Percentiles rank a stretch among this genome's conserved stretches.
phyloP scores from a whole-genome alignment of 169 alveolate genomes.

The Cryptosporidium baileyi region DNA sequence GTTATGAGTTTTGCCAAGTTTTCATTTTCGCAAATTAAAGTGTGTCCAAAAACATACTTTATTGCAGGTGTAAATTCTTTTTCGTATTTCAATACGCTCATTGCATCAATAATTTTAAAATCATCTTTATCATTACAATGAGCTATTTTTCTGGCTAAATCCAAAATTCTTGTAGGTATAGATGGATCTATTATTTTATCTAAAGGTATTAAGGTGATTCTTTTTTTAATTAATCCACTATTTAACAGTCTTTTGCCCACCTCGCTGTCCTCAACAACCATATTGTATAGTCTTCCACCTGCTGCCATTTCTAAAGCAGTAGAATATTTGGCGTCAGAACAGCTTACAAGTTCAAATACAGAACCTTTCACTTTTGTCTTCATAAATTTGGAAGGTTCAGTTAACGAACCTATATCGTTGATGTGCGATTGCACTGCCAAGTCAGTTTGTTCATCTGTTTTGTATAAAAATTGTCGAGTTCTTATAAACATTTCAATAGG shows the following conservation, averaged over 20 bases:
- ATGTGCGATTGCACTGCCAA: constrained; percentile 48
- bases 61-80: constrained; percentile 77
- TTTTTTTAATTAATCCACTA: constrained; percentile 56
- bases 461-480: constrained; percentile 30
- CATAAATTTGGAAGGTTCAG: not conserved
- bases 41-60: constrained; percentile 80
- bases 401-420: not conserved
- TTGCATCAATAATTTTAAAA: constrained; percentile 70
- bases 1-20: constrained; percentile 79
- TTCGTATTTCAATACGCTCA: constrained; percentile 76
- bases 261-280: constrained; percentile 65
- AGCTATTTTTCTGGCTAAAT: constrained; percentile 71
- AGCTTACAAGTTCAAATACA: constrained; percentile 77
- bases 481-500: constrained; percentile 63
- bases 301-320: constrained; percentile 87
- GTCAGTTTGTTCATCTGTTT: not conserved
- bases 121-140: constrained; percentile 73
- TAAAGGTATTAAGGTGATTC: constrained; percentile 46
- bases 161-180: constrained; percentile 57
- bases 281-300: constrained; percentile 75
- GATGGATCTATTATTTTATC: constrained; percentile 55
- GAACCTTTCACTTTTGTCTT: constrained; percentile 78
- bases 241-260: constrained; percentile 50
- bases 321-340: constrained; percentile 77
- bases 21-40: constrained; percentile 80